phyloP scores from a whole-genome alignment of 768 basidiomycete species.

The Leccinum boreale region DNA sequence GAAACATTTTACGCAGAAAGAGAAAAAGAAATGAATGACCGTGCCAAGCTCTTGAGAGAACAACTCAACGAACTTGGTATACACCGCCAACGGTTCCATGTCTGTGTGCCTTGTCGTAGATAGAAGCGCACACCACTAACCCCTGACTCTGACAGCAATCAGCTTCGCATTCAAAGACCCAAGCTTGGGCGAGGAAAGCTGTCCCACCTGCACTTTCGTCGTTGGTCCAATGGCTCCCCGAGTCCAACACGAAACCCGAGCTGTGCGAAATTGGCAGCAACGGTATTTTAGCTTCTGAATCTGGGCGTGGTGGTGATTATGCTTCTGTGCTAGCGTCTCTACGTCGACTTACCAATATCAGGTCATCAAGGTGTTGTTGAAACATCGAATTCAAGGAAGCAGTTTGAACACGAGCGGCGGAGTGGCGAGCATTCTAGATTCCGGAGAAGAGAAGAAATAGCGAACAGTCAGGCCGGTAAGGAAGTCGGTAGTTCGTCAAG shows the following conservation, averaged over 20 bases:
- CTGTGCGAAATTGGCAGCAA: not conserved
- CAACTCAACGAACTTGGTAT: slow-evolving; percentile 75
- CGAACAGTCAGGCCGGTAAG: not conserved
- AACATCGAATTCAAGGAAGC: not conserved
- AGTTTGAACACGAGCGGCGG: not conserved
- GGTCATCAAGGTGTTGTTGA: not conserved
- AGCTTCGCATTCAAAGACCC: not conserved
- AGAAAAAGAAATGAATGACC: slow-evolving; percentile 57
- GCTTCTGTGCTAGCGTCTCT: not conserved
- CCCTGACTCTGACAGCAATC: slow-evolving; percentile 9
- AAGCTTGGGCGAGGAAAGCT: slow-evolving; percentile 7
- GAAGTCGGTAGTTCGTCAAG: not conserved
- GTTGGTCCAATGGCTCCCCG: not conserved
- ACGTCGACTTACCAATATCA: not conserved
- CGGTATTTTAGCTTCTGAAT: slow-evolving; percentile 15
- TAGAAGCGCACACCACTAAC: not conserved
- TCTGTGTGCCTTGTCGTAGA: slow-evolving; percentile 29
- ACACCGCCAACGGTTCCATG: slow-evolving; percentile 58
- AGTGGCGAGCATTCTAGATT: not conserved
- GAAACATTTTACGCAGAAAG: slow-evolving; percentile 76
- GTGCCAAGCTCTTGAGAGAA: slow-evolving; percentile 47
- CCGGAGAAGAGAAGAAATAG: not conserved
- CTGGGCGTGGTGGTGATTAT: slow-evolving; percentile 11
- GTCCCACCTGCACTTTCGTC: slow-evolving; percentile 5
- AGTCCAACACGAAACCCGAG: not conserved